phyloP scores from a whole-genome alignment of 2,329 filamentous ascomycete species.

The Chaetomium olivaceum region DNA sequence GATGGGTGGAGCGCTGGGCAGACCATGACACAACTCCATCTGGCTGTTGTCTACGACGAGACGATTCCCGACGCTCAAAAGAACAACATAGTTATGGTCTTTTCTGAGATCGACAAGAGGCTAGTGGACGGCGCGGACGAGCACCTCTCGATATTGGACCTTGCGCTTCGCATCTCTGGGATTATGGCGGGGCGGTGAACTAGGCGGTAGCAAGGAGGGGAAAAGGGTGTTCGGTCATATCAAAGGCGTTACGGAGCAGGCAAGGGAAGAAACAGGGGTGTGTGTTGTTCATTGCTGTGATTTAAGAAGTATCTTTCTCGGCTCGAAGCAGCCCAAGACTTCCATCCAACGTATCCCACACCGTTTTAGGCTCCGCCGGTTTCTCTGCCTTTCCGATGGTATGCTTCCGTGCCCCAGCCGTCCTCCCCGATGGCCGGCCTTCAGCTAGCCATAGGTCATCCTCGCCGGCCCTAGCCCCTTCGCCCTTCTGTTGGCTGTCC shows the following conservation, averaged over 20 bases:
- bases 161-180: conserved; percentile 77
- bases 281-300: conserved; percentile 5
- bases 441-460: conserved; percentile 44
- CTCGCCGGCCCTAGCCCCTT: conserved; percentile 25
- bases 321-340: conserved; percentile 49
- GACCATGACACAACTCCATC: conserved; percentile 76
- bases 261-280: background rate
- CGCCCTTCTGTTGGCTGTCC: conserved; percentile 28
- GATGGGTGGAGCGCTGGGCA: conserved; percentile 97
- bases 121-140: conserved; percentile 94
- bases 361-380: conserved; percentile 37
- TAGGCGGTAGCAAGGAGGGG: background rate
- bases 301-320: conserved; percentile 25
- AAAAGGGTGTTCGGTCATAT: conserved; percentile 11
- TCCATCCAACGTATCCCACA: conserved; percentile 55
- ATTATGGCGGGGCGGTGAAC: conserved; percentile 58
- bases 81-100: conserved; percentile 83
- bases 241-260: conserved; percentile 22
- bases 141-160: conserved; percentile 84
- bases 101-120: conserved; percentile 93
- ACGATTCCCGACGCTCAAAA: conserved; percentile 81
- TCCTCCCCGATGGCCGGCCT: conserved; percentile 35
- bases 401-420: conserved; percentile 29
- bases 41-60: conserved; percentile 80
- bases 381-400: conserved; percentile 25